Base-by-base conservation (phyloP, 129 eudicot genomes). In the Erigeron canadensis region DNA sequence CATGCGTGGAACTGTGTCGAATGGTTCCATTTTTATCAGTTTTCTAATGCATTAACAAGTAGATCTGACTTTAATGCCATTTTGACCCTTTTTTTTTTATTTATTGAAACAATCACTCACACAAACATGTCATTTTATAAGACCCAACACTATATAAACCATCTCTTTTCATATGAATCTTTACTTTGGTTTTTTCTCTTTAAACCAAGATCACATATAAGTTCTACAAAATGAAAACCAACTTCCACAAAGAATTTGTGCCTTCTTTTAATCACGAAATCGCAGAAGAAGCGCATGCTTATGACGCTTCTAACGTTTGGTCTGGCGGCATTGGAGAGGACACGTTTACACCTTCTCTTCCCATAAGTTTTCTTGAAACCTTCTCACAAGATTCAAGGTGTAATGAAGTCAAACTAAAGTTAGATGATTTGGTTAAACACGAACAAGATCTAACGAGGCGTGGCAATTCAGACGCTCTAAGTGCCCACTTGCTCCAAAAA, bases 361-460 rank as follows among this genome's bases (percentile, higher is more conserved):
- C 88, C 17, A 53, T 70, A 28, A 85, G 67, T 58, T 76, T 81
- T 73, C 86, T 84, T 68, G 75, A 81, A 79, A 63, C 84, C n/a
- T 59, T 78, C 63, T 81, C 81, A 43, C 56, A 73, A 43, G 62
- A 59, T 73, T 40, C 71, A 65, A 72, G 63, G 58, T 55, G 50
- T 45, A 71, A 72, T 9, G 70, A 87, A 43, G 64, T 68, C 4
- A 12, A 48, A 48, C 37, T 78, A 21, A 51, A n/a, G 19, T 7
- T 51, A 19, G 56, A 10, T 13, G 56, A n/a, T 50, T 50, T 19
- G 9, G 56, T 19, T 51, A 80, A 21, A 41, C 47, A 67, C 37
- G 48, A 71, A 21, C 82, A 84, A 10, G 69, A 45, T 54, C 11
- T 81, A 6, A 5, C 65, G 45, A 61, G 51, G 51, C 55, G 50